A percentile compares a stretch with the other conserved stretches of the same genome.
Evolutionary conservation across 2,329 filamentous ascomycete species (phyloP).

Genomic region (Purpureocillium lavendulum): DNA sequence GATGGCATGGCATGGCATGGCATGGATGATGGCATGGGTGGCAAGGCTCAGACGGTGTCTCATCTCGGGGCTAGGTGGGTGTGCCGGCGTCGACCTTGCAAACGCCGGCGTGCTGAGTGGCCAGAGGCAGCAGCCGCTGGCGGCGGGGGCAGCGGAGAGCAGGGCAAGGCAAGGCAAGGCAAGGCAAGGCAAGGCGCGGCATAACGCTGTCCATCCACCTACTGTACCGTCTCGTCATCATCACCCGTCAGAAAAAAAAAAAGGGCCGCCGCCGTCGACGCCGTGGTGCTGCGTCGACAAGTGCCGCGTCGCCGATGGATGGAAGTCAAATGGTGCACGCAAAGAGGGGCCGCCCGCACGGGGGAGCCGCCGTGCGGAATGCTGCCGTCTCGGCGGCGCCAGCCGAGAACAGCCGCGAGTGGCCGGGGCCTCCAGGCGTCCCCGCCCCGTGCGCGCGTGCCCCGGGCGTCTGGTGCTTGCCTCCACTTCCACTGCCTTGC

Average conservation of each 20-base stretch:
- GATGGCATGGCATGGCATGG: not conserved
- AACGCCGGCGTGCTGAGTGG: slow-evolving; percentile 1
- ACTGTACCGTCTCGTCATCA: not conserved
- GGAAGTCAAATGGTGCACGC: no score
- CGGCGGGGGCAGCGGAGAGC: no score
- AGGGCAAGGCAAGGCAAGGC: no score
- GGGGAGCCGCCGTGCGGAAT: slow-evolving; percentile 10
- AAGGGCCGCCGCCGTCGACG: not conserved
- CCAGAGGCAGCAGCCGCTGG: not conserved
- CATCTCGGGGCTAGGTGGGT: not conserved
- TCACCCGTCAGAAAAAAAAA: slow-evolving; percentile 5
- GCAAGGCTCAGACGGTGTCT: no score
- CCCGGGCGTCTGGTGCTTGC: no score
- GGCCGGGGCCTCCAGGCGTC: slow-evolving; percentile 19
- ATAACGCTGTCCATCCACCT: no score
- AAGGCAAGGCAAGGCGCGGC: no score
- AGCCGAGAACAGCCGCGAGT: slow-evolving; percentile 32
- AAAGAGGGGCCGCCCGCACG: no score
- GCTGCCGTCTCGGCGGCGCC: slow-evolving; percentile 17
- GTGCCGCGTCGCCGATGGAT: no score
- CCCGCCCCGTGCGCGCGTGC: no score
- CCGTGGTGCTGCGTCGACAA: no score
- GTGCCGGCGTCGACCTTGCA: not conserved
- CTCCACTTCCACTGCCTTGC: no score
- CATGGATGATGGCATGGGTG: not conserved